Evolutionary conservation across 2,329 filamentous ascomycete genomes (phyloP), one percentile per base, ranked within the genome.

Genomic region (Aspergillus tanneri): DNA sequence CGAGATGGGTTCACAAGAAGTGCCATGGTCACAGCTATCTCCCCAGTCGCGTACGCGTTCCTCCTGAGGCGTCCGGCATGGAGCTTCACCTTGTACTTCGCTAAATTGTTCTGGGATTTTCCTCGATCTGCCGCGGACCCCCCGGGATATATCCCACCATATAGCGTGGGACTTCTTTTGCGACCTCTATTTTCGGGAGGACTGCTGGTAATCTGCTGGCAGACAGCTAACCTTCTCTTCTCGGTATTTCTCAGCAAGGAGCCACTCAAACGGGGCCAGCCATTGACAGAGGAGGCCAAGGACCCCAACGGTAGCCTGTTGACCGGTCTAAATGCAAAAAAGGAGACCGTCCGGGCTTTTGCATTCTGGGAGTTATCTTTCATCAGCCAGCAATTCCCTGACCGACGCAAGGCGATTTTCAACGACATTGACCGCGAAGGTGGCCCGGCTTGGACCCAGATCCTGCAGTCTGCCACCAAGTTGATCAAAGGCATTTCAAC

Each of bases 281-380:
- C 91, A 3, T 79, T 97, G 47, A 96, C 90, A 0, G 80, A 81
- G 14, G 88, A 92, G 57, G 88, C 90, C 12, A 93, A 88, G 63
- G 91, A 96, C 67, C 89, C 92, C 1, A 97, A 96, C 62, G 90
- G 90, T 27, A 96, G 88, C 64, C 76, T 97, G 22, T 68, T 97
- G 40, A 90, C 85, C 47, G 92, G 92, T 0, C 69, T 97, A 37
- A 91, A 85, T 65, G 86, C 86, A 55, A 93, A 90, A 72, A 93
- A 92, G 67, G 77, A 88, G 7, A 77, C 88, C 8, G 83, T 88
- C 51, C 85, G 82, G 80, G 80, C 83, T 0, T 95, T 95, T 67
- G 91, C 92, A 12, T 87, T 95, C 69, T 96, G 91, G 91, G 92
- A 97, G 64, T 76, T 96, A 22, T 83, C 84, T 23, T 78, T 88